A percentile compares a stretch with the other conserved stretches of the same genome.
These are phyloP conservation scores for Cyberlindnera maritima DNA, from an alignment of 805 yeast species.

Conservation along the genomic window DNA sequence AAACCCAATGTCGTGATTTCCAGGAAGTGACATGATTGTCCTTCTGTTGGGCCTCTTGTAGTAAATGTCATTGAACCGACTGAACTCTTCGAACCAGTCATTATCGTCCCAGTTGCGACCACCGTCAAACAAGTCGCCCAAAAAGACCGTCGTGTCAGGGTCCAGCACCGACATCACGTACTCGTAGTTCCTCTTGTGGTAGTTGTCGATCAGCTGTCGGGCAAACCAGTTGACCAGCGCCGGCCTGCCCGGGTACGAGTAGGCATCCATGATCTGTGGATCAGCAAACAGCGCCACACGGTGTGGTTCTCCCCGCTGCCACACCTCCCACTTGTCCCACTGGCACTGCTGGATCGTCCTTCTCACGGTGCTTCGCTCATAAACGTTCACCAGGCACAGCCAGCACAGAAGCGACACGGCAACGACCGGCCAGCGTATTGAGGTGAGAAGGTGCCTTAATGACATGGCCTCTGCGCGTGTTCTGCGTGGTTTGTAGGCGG, in stretches of 20 bases:
- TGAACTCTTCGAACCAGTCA: conserved; percentile 68
- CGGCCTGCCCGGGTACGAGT: conserved; percentile 79
- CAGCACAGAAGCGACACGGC: conserved; percentile 33
- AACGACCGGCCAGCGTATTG: conserved; percentile 14
- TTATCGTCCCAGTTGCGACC: conserved; percentile 82
- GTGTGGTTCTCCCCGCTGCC: conserved; percentile 45
- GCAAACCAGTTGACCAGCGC: conserved; percentile 51
- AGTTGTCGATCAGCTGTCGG: conserved; percentile 66
- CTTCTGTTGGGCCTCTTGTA: conserved; percentile 47
- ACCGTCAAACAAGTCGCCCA: conserved; percentile 94
- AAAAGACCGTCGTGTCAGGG: conserved; percentile 74
- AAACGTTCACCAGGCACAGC: conserved; percentile 45
- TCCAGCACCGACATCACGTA: conserved; percentile 52
- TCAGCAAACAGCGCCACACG: conserved; percentile 75
- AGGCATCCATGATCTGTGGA: conserved; percentile 88
- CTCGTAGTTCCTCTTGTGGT: conserved; percentile 73
- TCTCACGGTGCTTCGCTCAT: conserved; percentile 51
- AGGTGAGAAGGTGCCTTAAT: neutral
- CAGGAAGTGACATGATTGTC: conserved; percentile 59
- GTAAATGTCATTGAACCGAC: conserved; percentile 66
- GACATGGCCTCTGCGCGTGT: conserved; percentile 4
- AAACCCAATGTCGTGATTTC: conserved; percentile 96
- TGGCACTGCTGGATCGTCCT: conserved; percentile 44
- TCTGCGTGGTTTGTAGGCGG: conserved; percentile 17
- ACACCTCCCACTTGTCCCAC: conserved; percentile 69